Percentiles rank a stretch among this genome's conserved stretches.
Evolutionary conservation across 2,329 filamentous ascomycete genomes (phyloP).

Genomic region (Fusarium miscanthi): DNA sequence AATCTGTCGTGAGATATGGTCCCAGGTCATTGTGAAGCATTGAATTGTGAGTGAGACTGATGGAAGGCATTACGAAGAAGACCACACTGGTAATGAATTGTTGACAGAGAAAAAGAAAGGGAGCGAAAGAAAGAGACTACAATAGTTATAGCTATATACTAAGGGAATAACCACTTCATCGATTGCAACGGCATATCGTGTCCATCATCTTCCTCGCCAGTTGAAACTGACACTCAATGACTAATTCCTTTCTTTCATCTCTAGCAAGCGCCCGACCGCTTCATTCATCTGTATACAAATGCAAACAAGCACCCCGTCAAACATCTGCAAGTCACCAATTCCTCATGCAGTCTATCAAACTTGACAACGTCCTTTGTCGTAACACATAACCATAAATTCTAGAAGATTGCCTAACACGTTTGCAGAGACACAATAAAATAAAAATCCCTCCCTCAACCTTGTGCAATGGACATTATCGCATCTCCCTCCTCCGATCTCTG

Average conservation of each 20-base stretch:
- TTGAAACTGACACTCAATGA: slow-evolving; percentile 9
- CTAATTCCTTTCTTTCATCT: neutral
- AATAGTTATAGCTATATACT: slow-evolving; percentile 6
- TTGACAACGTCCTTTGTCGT: slow-evolving; percentile 3
- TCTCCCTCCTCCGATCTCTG: slow-evolving; percentile 15
- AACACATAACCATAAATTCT: slow-evolving; percentile 10
- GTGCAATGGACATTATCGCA: slow-evolving; percentile 14
- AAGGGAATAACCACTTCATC: too few relatives aligned
- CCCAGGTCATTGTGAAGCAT: neutral
- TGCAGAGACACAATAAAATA: neutral
- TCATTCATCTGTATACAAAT: neutral
- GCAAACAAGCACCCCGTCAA: slow-evolving; percentile 19
- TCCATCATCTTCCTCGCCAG: neutral
- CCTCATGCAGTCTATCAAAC: neutral
- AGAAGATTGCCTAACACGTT: slow-evolving; percentile 12
- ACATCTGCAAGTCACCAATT: slow-evolving; percentile 4
- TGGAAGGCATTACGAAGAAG: slow-evolving; percentile 14
- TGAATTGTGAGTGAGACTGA: neutral
- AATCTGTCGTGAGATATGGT: neutral
- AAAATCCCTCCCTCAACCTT: neutral
- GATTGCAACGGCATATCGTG: neutral
- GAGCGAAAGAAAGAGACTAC: neutral
- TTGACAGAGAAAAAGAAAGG: too few relatives aligned
- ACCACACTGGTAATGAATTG: accelerated
- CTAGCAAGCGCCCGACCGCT: neutral